Percentiles rank a stretch among this genome's conserved stretches.
Conservation (phyloP, 225 moss, liverwort and hornwort genomes). For the Pseudisothecium myosuroides region DNA sequence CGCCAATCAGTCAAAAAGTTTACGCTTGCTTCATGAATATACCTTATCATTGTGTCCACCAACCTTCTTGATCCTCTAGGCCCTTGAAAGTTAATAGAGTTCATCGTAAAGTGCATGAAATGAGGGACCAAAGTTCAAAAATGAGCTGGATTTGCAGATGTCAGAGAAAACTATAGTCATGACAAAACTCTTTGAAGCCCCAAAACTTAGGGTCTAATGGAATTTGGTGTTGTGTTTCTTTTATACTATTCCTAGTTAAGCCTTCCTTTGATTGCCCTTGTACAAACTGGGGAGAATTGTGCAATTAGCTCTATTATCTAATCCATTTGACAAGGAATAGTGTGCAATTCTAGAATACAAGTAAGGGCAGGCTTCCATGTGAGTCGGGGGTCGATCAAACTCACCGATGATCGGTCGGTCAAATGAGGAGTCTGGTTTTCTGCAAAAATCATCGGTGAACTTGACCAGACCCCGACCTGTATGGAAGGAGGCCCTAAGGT, state of each 20-base stretch:
- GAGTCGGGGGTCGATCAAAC: too few species aligned
- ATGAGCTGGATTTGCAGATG: neutral
- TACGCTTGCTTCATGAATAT: neutral
- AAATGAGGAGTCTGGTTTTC: too few species aligned
- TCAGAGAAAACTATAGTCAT: neutral
- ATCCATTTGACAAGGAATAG: neutral
- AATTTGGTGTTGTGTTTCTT: neutral
- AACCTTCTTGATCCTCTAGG: too few species aligned
- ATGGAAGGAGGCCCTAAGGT: too few species aligned
- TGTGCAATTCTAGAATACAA: neutral
- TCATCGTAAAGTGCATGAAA: neutral
- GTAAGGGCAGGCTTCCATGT: too few species aligned
- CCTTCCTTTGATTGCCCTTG: neutral
- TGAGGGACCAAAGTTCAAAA: neutral
- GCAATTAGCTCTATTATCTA: neutral
- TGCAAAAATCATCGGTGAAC: too few species aligned
- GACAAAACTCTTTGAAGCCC: neutral
- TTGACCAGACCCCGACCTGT: too few species aligned
- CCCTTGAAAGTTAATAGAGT: too few species aligned
- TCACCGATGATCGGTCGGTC: too few species aligned
- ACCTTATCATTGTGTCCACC: neutral
- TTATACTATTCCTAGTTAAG: neutral
- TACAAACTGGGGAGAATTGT: neutral
- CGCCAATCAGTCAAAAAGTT: neutral
- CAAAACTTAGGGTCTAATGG: neutral